Evolutionary conservation across 306 rosid species (phyloP).

Genomic region (Comarum palustre): DNA sequence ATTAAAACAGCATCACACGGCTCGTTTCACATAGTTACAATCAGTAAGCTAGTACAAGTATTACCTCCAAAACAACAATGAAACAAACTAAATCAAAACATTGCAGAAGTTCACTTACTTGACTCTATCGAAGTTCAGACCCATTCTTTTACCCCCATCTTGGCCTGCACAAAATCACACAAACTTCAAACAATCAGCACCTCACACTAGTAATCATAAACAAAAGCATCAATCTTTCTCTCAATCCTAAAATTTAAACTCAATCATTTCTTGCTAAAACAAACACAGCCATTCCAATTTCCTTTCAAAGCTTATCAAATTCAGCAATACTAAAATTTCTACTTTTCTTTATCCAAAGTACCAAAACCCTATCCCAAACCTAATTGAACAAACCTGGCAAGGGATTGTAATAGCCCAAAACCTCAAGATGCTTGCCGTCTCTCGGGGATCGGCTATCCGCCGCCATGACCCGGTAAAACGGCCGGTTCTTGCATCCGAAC

Average conservation of each 20-base stretch:
- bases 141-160: conserved; percentile 90
- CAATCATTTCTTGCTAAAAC: not conserved
- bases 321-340: not conserved
- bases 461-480: conserved; percentile 85
- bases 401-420: conserved; percentile 84
- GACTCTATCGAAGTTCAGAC: conserved; percentile 80
- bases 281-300: not conserved
- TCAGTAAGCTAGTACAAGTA: not conserved
- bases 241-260: not conserved
- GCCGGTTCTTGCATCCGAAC: conserved; percentile 80
- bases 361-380: not conserved
- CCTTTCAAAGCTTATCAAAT: not conserved
- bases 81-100: not conserved
- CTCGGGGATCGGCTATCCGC: conserved; percentile 92
- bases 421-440: conserved; percentile 90
- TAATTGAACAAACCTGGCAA: conserved; percentile 53
- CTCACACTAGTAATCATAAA: not conserved
- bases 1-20: too few species aligned
- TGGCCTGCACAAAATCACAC: conserved; percentile 53
- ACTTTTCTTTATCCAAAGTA: not conserved
- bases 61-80: not conserved
- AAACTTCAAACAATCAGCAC: conserved; percentile 15
- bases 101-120: conserved; percentile 51
- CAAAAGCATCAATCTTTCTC: conserved; percentile 1
- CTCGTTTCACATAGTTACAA: not conserved